These are phyloP conservation scores for Russula earlei DNA, from an alignment of 768 basidiomycete genomes.

Conservation along the genomic window DNA sequence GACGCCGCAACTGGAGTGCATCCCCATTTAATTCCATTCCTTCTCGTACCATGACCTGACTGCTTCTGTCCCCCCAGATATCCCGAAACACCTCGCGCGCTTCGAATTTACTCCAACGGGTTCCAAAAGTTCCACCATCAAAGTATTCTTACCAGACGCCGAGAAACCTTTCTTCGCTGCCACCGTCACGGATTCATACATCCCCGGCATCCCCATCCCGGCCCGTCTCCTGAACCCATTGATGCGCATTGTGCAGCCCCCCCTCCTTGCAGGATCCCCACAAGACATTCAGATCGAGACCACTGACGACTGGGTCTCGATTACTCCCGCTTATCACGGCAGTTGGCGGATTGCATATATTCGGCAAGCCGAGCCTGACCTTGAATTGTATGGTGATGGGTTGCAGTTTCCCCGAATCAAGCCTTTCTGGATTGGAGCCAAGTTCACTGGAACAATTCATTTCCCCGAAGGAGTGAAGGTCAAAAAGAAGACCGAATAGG, in stretches of 20 bases:
- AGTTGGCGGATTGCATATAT: slow-evolving; percentile 8
- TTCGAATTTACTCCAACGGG: slow-evolving; percentile 3
- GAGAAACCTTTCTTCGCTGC: slow-evolving; percentile 15
- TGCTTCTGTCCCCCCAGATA: not conserved
- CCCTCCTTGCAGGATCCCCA: not conserved
- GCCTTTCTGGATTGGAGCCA: slow-evolving; percentile 5
- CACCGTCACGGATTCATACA: slow-evolving; percentile 5
- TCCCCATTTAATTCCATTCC: too few relatives aligned
- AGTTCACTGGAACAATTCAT: slow-evolving; percentile 6
- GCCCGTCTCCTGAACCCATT: not conserved
- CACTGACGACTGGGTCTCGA: slow-evolving; percentile 3
- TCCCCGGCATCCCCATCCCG: slow-evolving; percentile 7
- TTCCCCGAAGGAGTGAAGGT: not conserved
- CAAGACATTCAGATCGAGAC: not conserved
- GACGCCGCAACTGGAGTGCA: slow-evolving; percentile 15
- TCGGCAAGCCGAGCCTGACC: not conserved
- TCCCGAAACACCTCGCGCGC: slow-evolving; percentile 12
- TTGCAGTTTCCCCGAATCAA: not conserved
- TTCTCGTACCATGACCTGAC: too few relatives aligned
- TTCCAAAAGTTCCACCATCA: not conserved
- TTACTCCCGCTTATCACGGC: slow-evolving; percentile 7
- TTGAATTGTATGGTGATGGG: slow-evolving; percentile 11
- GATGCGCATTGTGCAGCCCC: slow-evolving; percentile 4
- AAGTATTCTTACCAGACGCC: not conserved
- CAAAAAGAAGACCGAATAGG: not conserved